A percentile compares a stretch with the other conserved stretches of the same genome.
phyloP scores from a whole-genome alignment of 768 basidiomycete genomes.

The Tremella yokohamensis region DNA sequence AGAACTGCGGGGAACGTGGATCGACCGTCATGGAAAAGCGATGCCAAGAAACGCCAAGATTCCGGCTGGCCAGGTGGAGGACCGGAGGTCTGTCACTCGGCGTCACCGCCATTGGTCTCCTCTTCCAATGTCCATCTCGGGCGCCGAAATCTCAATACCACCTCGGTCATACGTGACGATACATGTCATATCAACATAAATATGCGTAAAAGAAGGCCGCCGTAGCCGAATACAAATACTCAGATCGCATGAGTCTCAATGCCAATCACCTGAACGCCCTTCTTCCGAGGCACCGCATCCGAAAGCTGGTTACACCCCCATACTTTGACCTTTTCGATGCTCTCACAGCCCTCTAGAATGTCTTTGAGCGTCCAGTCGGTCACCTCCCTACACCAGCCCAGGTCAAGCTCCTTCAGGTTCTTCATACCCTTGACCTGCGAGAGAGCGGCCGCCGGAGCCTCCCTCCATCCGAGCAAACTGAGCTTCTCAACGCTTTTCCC shows the following conservation, averaged over 20 bases:
- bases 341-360: slow-evolving; percentile 57
- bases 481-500: slow-evolving; percentile 60
- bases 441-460: slow-evolving; percentile 57
- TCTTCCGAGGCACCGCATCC: slow-evolving; percentile 47
- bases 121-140: too few relatives aligned
- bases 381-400: slow-evolving; percentile 78
- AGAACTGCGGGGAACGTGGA: too few relatives aligned
- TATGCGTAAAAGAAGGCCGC: too few relatives aligned
- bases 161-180: too few relatives aligned
- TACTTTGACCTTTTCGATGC: slow-evolving; percentile 56
- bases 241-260: slow-evolving; percentile 46
- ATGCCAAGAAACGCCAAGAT: too few relatives aligned
- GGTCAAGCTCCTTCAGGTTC: slow-evolving; percentile 63
- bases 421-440: slow-evolving; percentile 47
- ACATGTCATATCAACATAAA: too few relatives aligned
- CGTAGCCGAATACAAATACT: background rate
- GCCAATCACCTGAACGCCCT: slow-evolving; percentile 46
- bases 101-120: too few relatives aligned
- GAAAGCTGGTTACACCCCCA: slow-evolving; percentile 53
- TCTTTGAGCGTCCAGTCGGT: slow-evolving; percentile 78
- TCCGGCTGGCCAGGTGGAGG: too few relatives aligned
- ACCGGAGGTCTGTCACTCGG: too few relatives aligned
- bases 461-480: slow-evolving; percentile 74
- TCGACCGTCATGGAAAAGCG: too few relatives aligned
- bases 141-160: too few relatives aligned